Base-by-base conservation (phyloP, 2,329 filamentous ascomycete species). In the Karstenula rhodostoma region DNA sequence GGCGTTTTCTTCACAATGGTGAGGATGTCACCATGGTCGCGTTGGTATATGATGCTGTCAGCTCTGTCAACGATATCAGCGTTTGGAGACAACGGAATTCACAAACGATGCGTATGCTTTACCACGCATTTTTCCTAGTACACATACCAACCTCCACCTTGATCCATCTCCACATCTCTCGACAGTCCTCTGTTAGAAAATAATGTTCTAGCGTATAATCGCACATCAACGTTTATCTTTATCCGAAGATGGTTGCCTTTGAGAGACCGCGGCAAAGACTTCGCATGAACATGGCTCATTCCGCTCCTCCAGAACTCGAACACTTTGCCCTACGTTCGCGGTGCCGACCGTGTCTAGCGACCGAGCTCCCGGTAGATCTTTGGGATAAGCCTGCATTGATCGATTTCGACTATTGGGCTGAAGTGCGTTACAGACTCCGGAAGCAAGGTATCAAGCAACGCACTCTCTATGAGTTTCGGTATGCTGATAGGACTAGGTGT, bases 401-500 rank as follows among this genome's bases (percentile, higher is more conserved):
- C n/a, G 58, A 67, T 12, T 62, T 59, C n/a, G 60, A 61, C 12
- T 48, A 59, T 25, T 63, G 64, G 62, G 58, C 51, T 2, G 10
- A 58, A 1, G 54, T 61, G 22, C 56, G 55, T 27, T 57, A 17
- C 2, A 42, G 27, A 9, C 8, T 61, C 13, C 40, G 58, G 25
- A 25, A 29, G 4, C 25, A 50, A 48, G 62, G 58, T 60, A 53
- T 17, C 37, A 19, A 17, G n/a, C 7, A 43, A 2, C 3, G 17
- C n/a, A 17, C 17, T 53, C 2, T 7, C 37, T 40, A 1, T 25
- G 2, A 9, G 5, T 9, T 12, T n/a, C 10, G 27, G 19, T 22
- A 17, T 22, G 17, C 47, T 49, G 27, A 49, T 19, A 32, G 27
- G 15, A 7, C 4, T 19, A 49, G 47, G 29, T 10, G 47, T 49